Evolutionary conservation across 768 basidiomycete genomes (phyloP).

Genomic region (Lentinula sp.): DNA sequence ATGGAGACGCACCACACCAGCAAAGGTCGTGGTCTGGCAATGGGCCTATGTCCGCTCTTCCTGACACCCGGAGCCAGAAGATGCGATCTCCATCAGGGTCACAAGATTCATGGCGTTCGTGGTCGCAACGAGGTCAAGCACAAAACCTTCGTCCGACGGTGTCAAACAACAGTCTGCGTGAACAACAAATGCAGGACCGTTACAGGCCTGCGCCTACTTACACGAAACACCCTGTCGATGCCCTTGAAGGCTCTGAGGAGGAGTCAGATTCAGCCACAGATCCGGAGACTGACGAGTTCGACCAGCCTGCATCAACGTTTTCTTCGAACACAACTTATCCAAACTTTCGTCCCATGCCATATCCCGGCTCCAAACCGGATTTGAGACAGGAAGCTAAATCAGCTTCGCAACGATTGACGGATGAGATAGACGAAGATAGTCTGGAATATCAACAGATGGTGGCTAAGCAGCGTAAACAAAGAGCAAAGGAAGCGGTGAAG

Average conservation of each 20-base stretch:
- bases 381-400: background rate
- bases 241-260: background rate
- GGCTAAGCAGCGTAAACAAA: background rate
- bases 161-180: background rate
- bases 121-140: background rate
- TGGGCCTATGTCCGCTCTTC: background rate
- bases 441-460: slow-evolving; percentile 2
- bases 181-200: background rate
- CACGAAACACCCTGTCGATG: background rate
- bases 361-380: background rate
- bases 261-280: background rate
- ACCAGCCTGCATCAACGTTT: background rate
- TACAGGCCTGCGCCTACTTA: background rate
- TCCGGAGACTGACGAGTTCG: background rate
- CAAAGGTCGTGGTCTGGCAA: background rate
- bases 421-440: background rate
- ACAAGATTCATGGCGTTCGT: slow-evolving; percentile 1
- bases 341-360: background rate
- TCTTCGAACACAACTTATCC: background rate
- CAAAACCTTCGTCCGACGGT: background rate
- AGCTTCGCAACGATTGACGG: background rate
- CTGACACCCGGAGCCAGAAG: background rate
- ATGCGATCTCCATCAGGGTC: background rate
- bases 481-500: background rate
- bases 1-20: background rate